Evolutionary conservation across 805 yeast genomes (phyloP), one percentile per base, ranked within the genome.

Genomic region (Wickerhamomyces ciferrii): DNA sequence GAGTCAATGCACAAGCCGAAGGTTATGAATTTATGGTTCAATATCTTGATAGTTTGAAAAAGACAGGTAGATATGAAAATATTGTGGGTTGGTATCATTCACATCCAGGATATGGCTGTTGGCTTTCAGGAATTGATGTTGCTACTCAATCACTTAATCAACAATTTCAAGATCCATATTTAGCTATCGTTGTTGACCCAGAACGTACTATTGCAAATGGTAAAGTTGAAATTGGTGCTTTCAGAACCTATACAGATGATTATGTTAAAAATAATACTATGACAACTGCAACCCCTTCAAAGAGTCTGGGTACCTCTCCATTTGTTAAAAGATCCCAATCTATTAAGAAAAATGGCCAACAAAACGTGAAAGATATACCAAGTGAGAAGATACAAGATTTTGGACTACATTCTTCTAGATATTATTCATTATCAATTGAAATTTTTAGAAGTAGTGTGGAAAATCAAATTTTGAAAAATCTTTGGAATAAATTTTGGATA

Each of bases 61-160:
- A 68, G 23, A 68, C 74, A 18, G 79, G 78, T 1, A 63, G 77
- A n/a, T 49, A 61, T n/a, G 84, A 86, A 51, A 77, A 86, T 54
- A 85, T 92, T 20, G 87, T 94, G 15, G 99, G 99, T 10, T 92
- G 99, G 99, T 92, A 94, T 66, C 99, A 92, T 65, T 89, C 98
- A 74, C 99, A 92, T 64, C 99, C 99, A 0, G 96, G 97, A 0
- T 92, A 90, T 63, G 97, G 97, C 17, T 91, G 97, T 63, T 92
- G 97, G 97, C 66, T 92, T 39, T 83, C 94, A 45, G 95, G 94
- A 4, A 89, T 92, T 36, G 98, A 92, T 65, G 96, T 94, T 31
- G 83, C 87, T 40, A 92, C 98, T 0, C 98, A 92, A 61, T 60
- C 70, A 20, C 74, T 89, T 60, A 89, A 91, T 57, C 97, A 90